Base-by-base conservation (phyloP, 129 eudicot genomes). In the Flaveria sonorensis region DNA sequence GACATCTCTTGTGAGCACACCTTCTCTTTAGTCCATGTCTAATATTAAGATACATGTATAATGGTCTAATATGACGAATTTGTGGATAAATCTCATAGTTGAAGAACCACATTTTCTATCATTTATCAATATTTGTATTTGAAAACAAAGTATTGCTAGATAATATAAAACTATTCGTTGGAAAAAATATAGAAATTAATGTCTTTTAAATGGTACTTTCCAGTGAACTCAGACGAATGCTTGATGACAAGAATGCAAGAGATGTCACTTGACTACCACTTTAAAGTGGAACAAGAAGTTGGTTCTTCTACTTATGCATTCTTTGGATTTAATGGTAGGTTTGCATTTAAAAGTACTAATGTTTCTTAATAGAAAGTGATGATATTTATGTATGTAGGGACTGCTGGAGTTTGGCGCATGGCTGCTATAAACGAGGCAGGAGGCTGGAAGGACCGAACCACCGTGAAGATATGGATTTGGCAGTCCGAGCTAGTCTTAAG, bases 171-270 rank as follows among this genome's bases (percentile, higher is more conserved):
- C 13, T 45, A 11, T 45, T 45, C 1, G 14, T 2, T 45, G 12
- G 12, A 45, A 9, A 8, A 45, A 45, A 45, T 8, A 43, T 1
- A 45, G 7, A 32, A 45, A 45, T 11, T 45, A 1, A 45, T 45
- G 48, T 45, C 13, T 45, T 45, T 3, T 4, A 32, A 5, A 45
- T 45, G 13, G 13, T 45, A 11, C 2, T 9, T 45, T 45, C 1
- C 88, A 92, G 97, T 89, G 45, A 92, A 92, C 60, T 77, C 96
- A 0, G 87, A 92, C 57, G 97, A 92, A 81, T 92, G 97, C 81
- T 47, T 92, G 81, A 86, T 92, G 97, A 92, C 97, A 73, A 89
- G 97, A 79, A 87, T 92, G 91, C 97, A 92, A 87, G 97, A 92
- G 71, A 92, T 92, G 97, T 89, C 97, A 40, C 81, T 92, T 56